Conservation (phyloP, 169 alveolate species). For the Eimeria necatrix region DNA sequence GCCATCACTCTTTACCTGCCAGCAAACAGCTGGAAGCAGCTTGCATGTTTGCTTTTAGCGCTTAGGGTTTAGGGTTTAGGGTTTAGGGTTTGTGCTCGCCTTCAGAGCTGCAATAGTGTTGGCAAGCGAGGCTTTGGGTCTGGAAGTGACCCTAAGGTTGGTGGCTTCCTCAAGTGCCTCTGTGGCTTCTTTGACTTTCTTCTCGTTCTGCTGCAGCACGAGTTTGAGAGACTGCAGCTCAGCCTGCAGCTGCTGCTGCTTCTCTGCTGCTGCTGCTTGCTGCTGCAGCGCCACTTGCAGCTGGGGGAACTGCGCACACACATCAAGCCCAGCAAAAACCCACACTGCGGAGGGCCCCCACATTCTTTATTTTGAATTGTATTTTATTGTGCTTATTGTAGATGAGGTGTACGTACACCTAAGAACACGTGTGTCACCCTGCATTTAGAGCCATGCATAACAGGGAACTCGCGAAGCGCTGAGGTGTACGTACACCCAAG, state of each 20-base stretch:
- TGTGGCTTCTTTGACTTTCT: constrained; percentile 29
- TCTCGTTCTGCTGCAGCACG: constrained; percentile 31
- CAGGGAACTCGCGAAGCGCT: too few species aligned
- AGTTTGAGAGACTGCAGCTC: constrained; percentile 26
- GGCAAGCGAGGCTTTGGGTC: constrained; percentile 30
- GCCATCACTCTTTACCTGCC: background rate
- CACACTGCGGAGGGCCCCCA: background rate
- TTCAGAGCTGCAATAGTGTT: background rate
- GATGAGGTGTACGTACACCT: too few species aligned
- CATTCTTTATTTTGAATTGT: background rate
- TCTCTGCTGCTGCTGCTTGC: constrained; percentile 1
- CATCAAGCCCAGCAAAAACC: background rate
- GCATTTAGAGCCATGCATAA: too few species aligned
- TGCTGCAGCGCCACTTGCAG: background rate
- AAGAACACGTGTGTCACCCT: too few species aligned
- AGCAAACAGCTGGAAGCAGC: background rate
- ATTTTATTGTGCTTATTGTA: background rate
- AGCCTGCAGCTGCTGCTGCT: constrained; percentile 30
- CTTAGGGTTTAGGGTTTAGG: background rate
- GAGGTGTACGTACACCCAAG: too few species aligned
- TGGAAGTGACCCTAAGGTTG: background rate
- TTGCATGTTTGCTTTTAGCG: background rate
- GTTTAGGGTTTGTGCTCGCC: background rate
- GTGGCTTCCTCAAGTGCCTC: constrained; percentile 44
- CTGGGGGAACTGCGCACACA: constrained; percentile 27